phyloP scores from a whole-genome alignment of 495 filamentous ascomycete genomes.

The Polyplosphaeria fusca region DNA sequence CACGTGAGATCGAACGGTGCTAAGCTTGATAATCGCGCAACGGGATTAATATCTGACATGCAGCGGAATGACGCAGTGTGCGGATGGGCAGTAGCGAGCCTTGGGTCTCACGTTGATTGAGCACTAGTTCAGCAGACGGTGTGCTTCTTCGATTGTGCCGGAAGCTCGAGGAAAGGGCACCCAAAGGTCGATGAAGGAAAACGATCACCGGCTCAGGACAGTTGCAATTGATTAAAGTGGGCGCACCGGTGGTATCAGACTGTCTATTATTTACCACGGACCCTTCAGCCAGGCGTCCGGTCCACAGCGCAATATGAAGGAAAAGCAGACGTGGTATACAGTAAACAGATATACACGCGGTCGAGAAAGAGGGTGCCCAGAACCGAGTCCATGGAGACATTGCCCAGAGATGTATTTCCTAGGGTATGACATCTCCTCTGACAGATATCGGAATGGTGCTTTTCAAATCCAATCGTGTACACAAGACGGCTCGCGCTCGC shows the following conservation, averaged over 20 bases:
- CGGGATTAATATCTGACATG: not conserved
- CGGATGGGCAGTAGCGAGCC: not conserved
- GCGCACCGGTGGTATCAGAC: not conserved
- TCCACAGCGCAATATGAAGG: conserved; percentile 12
- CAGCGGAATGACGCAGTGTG: not conserved
- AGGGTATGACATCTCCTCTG: not conserved
- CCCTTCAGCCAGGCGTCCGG: conserved; percentile 19
- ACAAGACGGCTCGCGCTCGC: not conserved
- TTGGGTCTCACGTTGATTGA: not conserved
- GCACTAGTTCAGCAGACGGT: not conserved
- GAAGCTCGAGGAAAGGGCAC: not conserved
- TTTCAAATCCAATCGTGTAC: conserved; percentile 12
- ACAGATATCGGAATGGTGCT: not conserved
- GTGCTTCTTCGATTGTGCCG: not conserved
- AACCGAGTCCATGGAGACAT: not conserved
- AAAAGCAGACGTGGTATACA: conserved; percentile 25
- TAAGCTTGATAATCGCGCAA: not conserved
- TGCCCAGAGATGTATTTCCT: conserved; percentile 7
- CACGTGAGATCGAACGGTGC: not conserved
- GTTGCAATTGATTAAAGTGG: not conserved
- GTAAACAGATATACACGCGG: conserved; percentile 17
- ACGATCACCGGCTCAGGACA: too few species aligned
- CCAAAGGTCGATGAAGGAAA: too few species aligned
- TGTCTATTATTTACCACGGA: conserved; percentile 17
- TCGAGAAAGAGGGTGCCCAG: not conserved